These are phyloP conservation scores for Lagenidium sp. DNA, from an alignment of 352 stramenopile species.

Conservation along the genomic window DNA sequence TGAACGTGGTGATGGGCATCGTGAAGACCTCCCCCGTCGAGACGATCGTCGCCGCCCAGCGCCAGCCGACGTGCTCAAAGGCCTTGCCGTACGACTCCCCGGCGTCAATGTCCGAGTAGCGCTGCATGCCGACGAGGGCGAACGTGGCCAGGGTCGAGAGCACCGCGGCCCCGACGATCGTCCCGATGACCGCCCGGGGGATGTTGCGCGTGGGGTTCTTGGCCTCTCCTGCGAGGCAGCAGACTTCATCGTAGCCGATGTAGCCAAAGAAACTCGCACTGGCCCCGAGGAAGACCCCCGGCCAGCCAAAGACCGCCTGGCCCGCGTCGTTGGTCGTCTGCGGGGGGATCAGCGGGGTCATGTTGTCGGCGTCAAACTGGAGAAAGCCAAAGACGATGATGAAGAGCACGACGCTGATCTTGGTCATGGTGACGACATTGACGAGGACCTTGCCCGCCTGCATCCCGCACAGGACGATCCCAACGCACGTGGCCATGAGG, in stretches of 20 bases:
- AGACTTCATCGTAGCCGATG: conserved; percentile 96
- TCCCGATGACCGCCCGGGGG: conserved; percentile 85
- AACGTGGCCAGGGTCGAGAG: conserved; percentile 86
- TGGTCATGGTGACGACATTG: conserved; percentile 87
- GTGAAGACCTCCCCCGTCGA: conserved; percentile 90
- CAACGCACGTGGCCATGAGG: conserved; percentile 56
- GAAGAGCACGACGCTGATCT: conserved; percentile 87
- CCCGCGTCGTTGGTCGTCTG: conserved; percentile 17
- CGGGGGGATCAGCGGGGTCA: conserved; percentile 79
- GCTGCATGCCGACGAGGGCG: conserved; percentile 89
- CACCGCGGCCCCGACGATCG: conserved; percentile 72
- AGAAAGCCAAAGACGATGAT: conserved; percentile 87
- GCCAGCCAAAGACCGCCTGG: conserved; percentile 47
- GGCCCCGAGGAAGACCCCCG: conserved; percentile 81
- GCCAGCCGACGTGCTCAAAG: conserved; percentile 48
- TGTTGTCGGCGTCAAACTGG: conserved; percentile 74
- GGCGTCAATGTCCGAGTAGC: conserved; percentile 75
- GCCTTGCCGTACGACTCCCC: conserved; percentile 63
- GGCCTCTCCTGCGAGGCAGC: conserved; percentile 86
- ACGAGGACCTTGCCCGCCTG: conserved; percentile 84
- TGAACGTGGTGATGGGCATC: conserved; percentile 94
- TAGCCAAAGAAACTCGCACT: conserved; percentile 95
- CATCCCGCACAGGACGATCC: conserved; percentile 75
- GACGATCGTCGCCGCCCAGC: conserved; percentile 79
- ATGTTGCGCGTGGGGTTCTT: conserved; percentile 85